phyloP scores from a whole-genome alignment of 768 basidiomycete species.

The Asterophora parasitica region DNA sequence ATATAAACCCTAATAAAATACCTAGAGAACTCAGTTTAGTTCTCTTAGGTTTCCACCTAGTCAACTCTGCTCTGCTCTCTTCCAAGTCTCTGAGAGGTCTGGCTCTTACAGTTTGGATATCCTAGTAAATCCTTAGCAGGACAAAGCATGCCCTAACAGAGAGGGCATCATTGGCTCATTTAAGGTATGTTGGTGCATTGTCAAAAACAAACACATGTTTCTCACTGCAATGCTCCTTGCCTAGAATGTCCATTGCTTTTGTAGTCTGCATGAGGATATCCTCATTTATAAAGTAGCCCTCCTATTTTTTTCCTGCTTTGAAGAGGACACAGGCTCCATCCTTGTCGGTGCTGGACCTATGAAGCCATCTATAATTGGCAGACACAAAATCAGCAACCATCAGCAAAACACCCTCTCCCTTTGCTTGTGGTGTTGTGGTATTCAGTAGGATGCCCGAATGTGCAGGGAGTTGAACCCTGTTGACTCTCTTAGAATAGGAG shows the following conservation, averaged over 20 bases:
- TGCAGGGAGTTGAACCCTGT: too few relatives aligned
- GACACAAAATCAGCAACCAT: conserved; percentile 34
- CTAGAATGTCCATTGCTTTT: conserved; percentile 21
- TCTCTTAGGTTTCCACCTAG: too few relatives aligned
- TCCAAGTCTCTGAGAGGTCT: too few relatives aligned
- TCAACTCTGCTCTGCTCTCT: too few relatives aligned
- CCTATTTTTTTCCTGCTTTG: conserved; percentile 20
- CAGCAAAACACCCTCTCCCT: conserved; percentile 27
- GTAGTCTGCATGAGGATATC: conserved; percentile 21
- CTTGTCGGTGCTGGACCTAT: conserved; percentile 16
- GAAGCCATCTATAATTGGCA: conserved; percentile 25
- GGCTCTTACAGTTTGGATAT: too few relatives aligned
- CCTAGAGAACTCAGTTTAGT: too few relatives aligned
- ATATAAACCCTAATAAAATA: too few relatives aligned
- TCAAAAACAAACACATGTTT: conserved; percentile 19
- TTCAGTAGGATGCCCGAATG: too few relatives aligned
- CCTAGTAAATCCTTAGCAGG: too few relatives aligned
- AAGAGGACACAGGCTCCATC: conserved; percentile 17
- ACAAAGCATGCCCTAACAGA: too few relatives aligned
- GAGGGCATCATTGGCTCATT: conserved; percentile 7
- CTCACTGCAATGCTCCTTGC: conserved; percentile 12
- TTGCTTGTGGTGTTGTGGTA: conserved; percentile 5
- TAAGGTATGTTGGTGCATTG: conserved; percentile 24
- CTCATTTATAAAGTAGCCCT: conserved; percentile 24
- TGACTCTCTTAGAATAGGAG: too few relatives aligned